Conservation (phyloP, 2,329 filamentous ascomycete genomes). For the Colletotrichum graminicola region DNA sequence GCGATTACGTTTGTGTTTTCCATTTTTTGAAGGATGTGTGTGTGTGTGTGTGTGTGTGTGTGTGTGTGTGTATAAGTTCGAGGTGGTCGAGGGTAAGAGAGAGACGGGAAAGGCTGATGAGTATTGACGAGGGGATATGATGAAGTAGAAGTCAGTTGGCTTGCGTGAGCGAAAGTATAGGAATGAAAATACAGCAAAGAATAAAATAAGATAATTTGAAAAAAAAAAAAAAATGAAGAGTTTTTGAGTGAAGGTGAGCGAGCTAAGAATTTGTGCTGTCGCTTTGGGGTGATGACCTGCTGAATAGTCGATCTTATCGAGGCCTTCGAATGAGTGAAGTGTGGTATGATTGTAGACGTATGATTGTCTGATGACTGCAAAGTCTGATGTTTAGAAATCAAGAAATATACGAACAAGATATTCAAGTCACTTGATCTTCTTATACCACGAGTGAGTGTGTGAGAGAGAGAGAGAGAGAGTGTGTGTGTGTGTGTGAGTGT, state of each 20-base stretch:
- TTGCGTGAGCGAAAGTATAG: neutral
- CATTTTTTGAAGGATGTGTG: conserved; percentile 12
- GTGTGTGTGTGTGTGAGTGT: neutral
- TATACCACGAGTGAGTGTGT: conserved; percentile 19
- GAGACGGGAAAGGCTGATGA: neutral
- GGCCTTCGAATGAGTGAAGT: conserved; percentile 25
- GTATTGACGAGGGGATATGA: neutral
- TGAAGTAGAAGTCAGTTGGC: neutral
- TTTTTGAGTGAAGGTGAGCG: conserved; percentile 19
- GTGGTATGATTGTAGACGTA: conserved; percentile 1
- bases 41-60: too few species aligned
- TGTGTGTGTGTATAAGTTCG: conserved; percentile 5
- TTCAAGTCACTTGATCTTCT: conserved; percentile 39
- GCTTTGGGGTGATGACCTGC: neutral
- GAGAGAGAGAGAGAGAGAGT: too few species aligned
- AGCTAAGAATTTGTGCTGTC: neutral
- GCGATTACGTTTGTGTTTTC: conserved; percentile 41
- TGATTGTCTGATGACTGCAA: neutral
- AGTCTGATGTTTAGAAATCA: conserved; percentile 17
- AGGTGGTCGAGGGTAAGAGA: neutral
- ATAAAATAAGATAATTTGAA: too few species aligned
- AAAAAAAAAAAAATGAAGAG: neutral
- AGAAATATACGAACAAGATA: neutral
- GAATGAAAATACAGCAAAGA: too few species aligned
- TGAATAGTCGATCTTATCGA: conserved; percentile 11